Base-by-base conservation (phyloP, 345 rosid species). In the Murraya paniculata region DNA sequence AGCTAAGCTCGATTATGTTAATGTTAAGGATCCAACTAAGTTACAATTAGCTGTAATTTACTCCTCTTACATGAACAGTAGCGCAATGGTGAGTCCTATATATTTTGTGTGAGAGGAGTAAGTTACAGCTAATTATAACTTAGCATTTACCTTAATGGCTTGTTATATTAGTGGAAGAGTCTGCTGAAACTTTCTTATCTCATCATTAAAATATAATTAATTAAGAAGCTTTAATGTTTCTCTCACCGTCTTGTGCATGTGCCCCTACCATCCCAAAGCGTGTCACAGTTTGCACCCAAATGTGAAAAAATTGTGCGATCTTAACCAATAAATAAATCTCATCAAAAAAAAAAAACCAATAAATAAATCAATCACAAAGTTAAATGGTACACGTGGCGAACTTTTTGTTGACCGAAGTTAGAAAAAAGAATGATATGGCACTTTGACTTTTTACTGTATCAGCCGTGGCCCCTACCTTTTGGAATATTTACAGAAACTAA, bases 141-240 rank as follows among this genome's bases (percentile, higher is more conserved):
- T n/a, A n/a, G n/a, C n/a, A n/a, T n/a, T n/a, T n/a, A n/a, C n/a
- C n/a, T n/a, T n/a, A 69, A 75, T 68, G 70, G 28, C 36, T 31
- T 33, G 36, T 73, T 19, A 2, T 24, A 45, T 31, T 31, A 79
- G 64, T 73, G 82, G 64, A 59, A 68, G n/a, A 31, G 38, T 41
- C 22, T 36, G 50, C 50, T 69, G 7, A n/a, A 7, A 45, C 75
- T 35, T 60, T 68, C 41, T 25, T 65, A 65, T 79, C 81, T 38
- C 13, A 38, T 78, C 30, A 55, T 53, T 73, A 67, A 56, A 71
- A 69, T 70, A 45, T 22, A 69, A 60, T 53, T 53, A 24, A 14
- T 6, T 24, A n/a, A 53, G 11, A 45, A n/a, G 9, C 22, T 41
- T 45, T 58, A 59, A 35, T 59, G 35, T 58, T 13, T 56, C 22